Conservation (phyloP, 2,329 filamentous ascomycete genomes). For the Fusarium albosuccineum region DNA sequence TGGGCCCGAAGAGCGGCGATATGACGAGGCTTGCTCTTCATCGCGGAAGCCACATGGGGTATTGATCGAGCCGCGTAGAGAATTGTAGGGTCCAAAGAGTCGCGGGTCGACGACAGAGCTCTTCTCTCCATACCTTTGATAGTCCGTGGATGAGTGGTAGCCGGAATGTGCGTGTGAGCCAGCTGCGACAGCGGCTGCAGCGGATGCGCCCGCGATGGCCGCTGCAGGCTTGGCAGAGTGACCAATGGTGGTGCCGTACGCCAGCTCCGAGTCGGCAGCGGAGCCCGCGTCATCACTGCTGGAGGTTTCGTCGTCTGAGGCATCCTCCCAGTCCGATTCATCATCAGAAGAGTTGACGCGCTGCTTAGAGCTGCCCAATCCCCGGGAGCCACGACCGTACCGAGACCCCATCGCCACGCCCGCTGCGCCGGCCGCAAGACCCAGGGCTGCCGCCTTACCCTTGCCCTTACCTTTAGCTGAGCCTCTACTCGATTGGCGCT, state of each 20-base stretch:
- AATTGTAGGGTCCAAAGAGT: conserved; percentile 72
- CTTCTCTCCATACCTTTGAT: conserved; percentile 51
- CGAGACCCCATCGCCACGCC: conserved; percentile 56
- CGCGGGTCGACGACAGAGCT: conserved; percentile 68
- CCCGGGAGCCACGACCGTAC: conserved; percentile 52
- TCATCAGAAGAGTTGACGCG: conserved; percentile 56
- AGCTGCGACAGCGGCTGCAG: conserved; percentile 55
- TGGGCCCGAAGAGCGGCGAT: conserved; percentile 42
- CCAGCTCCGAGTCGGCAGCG: conserved; percentile 57
- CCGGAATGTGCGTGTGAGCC: conserved; percentile 47
- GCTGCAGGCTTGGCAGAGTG: conserved; percentile 40
- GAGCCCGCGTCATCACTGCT: conserved; percentile 48
- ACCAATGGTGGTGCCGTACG: conserved; percentile 51
- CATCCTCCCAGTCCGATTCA: conserved; percentile 70
- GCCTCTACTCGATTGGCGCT: conserved; percentile 54
- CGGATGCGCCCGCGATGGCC: conserved; percentile 57
- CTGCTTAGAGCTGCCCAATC: conserved; percentile 57
- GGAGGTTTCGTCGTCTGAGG: conserved; percentile 62
- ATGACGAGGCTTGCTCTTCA: conserved; percentile 47
- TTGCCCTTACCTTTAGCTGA: conserved; percentile 43
- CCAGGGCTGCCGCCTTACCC: conserved; percentile 39
- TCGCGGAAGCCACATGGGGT: conserved; percentile 67
- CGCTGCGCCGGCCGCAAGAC: conserved; percentile 53
- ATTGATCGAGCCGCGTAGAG: conserved; percentile 68
- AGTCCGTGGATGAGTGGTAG: conserved; percentile 28